Conservation (phyloP, 192 early-diverging fungal genomes). For the Gaertneriomyces semiglobifer region DNA sequence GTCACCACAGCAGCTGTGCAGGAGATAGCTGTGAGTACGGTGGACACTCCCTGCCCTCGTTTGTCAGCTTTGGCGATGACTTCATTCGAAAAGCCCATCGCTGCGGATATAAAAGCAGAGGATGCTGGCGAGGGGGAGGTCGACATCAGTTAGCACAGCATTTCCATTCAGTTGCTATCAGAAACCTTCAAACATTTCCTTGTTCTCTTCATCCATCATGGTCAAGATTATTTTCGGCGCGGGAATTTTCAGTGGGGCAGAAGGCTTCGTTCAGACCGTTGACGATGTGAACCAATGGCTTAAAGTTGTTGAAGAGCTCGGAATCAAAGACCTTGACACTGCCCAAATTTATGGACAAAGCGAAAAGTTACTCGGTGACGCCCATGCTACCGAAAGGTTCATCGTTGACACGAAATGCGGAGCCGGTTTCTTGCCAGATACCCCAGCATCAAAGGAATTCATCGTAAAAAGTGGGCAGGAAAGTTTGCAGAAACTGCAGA, state of each 20-base stretch:
- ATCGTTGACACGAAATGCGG: conserved; percentile 35
- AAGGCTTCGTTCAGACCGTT: not conserved
- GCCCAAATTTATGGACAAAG: conserved; percentile 44
- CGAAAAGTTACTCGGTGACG: conserved; percentile 27
- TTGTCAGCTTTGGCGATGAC: too few species aligned
- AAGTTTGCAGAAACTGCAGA: conserved; percentile 27
- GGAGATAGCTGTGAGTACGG: too few species aligned
- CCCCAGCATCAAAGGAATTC: conserved; percentile 3
- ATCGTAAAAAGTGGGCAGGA: conserved; percentile 15
- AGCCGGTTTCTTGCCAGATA: conserved; percentile 24
- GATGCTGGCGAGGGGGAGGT: too few species aligned
- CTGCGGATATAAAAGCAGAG: too few species aligned
- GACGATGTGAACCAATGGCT: not conserved
- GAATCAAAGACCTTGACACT: conserved; percentile 33
- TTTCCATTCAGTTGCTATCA: too few species aligned
- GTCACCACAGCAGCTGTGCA: too few species aligned
- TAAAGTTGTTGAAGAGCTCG: conserved; percentile 1
- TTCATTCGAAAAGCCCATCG: too few species aligned
- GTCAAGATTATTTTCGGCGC: conserved; percentile 10
- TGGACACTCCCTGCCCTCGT: too few species aligned
- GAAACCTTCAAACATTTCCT: not conserved
- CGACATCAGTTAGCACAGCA: too few species aligned
- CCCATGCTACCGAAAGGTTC: conserved; percentile 19
- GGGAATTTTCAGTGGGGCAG: not conserved
- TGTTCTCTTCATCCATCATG: not conserved